phyloP scores from a whole-genome alignment of 805 yeast species.

The Cyberlindnera amylophila region DNA sequence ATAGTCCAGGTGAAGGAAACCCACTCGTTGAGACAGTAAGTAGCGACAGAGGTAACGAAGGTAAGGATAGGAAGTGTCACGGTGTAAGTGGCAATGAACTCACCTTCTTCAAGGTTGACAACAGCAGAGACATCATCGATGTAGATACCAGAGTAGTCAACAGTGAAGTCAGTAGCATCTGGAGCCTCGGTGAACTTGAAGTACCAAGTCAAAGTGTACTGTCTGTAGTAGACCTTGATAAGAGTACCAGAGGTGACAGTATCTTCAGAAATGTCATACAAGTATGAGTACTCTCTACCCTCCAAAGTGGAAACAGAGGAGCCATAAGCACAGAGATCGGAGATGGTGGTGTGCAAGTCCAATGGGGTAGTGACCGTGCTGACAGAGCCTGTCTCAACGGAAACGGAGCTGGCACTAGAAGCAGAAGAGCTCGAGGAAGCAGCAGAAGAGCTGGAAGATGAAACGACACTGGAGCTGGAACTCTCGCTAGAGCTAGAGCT shows the following conservation, averaged over 20 bases:
- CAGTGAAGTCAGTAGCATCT: constrained; percentile 12
- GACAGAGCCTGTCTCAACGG: too few relatives aligned
- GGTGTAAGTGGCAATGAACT: constrained; percentile 6
- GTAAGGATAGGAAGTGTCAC: constrained; percentile 7
- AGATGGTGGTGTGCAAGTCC: too few relatives aligned
- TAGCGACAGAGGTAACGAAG: not conserved
- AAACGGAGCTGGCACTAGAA: too few relatives aligned
- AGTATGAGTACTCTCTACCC: constrained; percentile 2
- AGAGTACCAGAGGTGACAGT: not conserved
- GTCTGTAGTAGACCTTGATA: constrained; percentile 5
- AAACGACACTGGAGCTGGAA: too few relatives aligned
- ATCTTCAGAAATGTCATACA: not conserved
- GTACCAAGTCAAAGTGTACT: constrained; percentile 16
- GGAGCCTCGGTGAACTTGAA: constrained; percentile 11
- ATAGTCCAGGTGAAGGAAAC: constrained; percentile 10
- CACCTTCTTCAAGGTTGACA: constrained; percentile 16
- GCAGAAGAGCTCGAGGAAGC: too few relatives aligned
- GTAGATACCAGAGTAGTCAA: constrained; percentile 4
- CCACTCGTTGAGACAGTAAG: constrained; percentile 9
- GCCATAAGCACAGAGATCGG: constrained; percentile 1
- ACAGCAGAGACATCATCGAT: constrained; percentile 7
- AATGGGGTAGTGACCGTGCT: too few relatives aligned
- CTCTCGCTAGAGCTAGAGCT: too few relatives aligned
- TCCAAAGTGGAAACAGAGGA: constrained; percentile 5
- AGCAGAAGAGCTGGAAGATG: too few relatives aligned